Base-by-base conservation (phyloP, 768 basidiomycete genomes). In the Xerocomellus intermedius region DNA sequence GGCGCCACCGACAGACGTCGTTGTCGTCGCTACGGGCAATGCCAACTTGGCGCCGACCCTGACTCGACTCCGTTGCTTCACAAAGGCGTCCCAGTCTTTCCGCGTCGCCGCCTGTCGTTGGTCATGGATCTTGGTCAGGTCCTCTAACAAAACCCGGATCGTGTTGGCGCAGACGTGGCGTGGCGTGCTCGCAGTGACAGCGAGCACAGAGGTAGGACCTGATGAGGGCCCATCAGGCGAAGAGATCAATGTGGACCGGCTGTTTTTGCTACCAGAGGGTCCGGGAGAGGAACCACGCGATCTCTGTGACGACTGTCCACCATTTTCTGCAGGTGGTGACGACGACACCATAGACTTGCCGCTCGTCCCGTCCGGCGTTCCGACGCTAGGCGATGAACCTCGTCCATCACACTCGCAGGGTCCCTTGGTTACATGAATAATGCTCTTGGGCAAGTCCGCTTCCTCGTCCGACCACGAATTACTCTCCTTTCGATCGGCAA, bases 71-170 rank as follows among this genome's bases (percentile, higher is more conserved):
- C 88, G 75, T 60, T 87, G 82, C 58, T 81, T 85, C 17, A 98
- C 82, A 67, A 95, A 98, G 0, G 76, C 80, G 56, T 96, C 93
- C 96, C 97, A 98, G 52, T 89, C 91, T 57, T 83, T 83, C 51
- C 86, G 77, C 58, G 82, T 86, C 9, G 77, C 63, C 1, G 74
- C 73, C 64, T 98, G 94, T 35, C 84, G 83, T 60, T 82, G 73
- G 63, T 97, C 94, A 64, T 98, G 94, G 12, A 91, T 86, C 58
- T 82, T 82, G 5, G 84, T 94, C 44, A 97, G 77, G 67, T 88
- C 81, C 19, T 83, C 79, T 6, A 98, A 78, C 32, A 97, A 74
- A n/a, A 73, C 72, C 5, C 86, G 82, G 26, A 96, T 79, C 3
- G 87, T 91, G 60, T 84, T 84, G 3, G 82, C 78, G 67, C 91